Evolutionary conservation across 805 yeast genomes (phyloP).

Genomic region (Kodamaea nitidulidarum): DNA sequence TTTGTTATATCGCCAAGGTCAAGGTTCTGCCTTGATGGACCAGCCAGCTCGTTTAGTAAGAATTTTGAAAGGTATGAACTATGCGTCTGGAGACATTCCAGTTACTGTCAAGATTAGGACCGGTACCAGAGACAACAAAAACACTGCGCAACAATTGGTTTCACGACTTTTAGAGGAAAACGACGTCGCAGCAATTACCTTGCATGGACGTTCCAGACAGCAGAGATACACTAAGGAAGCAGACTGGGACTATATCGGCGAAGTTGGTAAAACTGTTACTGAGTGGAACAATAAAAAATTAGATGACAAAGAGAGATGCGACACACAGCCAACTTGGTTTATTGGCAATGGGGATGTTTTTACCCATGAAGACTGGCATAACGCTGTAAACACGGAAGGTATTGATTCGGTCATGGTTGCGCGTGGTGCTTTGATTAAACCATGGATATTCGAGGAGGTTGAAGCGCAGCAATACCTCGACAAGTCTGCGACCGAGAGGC

Average conservation of each 20-base stretch:
- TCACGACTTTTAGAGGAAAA: slow-evolving; percentile 69
- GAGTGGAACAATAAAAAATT: slow-evolving; percentile 50
- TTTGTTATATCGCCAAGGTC: slow-evolving; percentile 87
- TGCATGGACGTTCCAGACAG: slow-evolving; percentile 95
- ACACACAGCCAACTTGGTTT: slow-evolving; percentile 66
- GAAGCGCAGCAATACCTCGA: slow-evolving; percentile 87
- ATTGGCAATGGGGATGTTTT: slow-evolving; percentile 94
- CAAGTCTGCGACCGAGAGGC: slow-evolving; percentile 84
- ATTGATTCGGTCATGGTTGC: slow-evolving; percentile 97
- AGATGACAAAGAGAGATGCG: slow-evolving; percentile 58
- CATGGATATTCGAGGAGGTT: slow-evolving; percentile 97
- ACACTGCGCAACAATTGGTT: slow-evolving; percentile 80
- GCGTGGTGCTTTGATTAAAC: slow-evolving; percentile 94
- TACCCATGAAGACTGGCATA: slow-evolving; percentile 84
- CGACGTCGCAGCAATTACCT: slow-evolving; percentile 83
- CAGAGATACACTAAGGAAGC: slow-evolving; percentile 91
- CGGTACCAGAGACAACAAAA: slow-evolving; percentile 81
- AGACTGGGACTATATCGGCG: slow-evolving; percentile 84
- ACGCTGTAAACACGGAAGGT: slow-evolving; percentile 57
- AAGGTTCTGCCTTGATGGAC: slow-evolving; percentile 90
- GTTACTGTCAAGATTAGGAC: slow-evolving; percentile 89
- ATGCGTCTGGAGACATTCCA: slow-evolving; percentile 85
- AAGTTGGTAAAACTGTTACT: slow-evolving; percentile 66
- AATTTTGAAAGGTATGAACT: slow-evolving; percentile 83
- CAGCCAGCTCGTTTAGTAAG: slow-evolving; percentile 78